phyloP scores from a whole-genome alignment of 2,329 filamentous ascomycete species.

The Neonectria sp. region DNA sequence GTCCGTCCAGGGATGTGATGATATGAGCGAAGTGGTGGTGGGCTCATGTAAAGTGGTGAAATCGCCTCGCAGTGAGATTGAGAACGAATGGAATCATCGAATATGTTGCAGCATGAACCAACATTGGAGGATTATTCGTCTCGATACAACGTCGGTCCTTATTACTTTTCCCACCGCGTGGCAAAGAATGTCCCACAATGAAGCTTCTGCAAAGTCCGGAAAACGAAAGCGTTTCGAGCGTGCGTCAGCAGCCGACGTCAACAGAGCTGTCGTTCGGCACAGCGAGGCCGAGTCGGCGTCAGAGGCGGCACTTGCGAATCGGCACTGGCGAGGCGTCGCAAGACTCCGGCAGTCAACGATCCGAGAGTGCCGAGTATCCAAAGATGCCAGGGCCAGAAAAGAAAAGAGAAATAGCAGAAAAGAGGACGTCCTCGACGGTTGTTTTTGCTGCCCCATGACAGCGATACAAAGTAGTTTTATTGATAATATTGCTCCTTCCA shows the following conservation, averaged over 20 bases:
- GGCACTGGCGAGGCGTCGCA: conserved; percentile 10
- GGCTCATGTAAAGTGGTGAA: background rate
- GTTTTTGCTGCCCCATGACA: background rate
- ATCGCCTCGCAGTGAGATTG: background rate
- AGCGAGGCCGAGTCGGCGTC: conserved; percentile 21
- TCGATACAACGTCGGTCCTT: background rate
- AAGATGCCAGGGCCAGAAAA: background rate
- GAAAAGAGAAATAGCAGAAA: background rate
- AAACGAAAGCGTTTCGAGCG: conserved; percentile 16
- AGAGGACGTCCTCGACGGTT: background rate
- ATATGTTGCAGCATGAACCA: background rate
- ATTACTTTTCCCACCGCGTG: conserved; percentile 15
- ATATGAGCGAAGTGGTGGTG: background rate
- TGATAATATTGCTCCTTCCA: background rate
- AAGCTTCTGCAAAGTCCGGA: conserved; percentile 9
- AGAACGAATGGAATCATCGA: background rate
- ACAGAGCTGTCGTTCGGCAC: conserved; percentile 28
- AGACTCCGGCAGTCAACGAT: conserved; percentile 4
- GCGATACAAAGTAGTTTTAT: conserved; percentile 5
- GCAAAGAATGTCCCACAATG: conserved; percentile 21
- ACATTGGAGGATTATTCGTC: background rate
- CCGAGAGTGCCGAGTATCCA: conserved; percentile 18
- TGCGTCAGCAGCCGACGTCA: conserved; percentile 46
- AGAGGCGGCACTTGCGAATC: conserved; percentile 13
- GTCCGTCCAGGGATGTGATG: background rate